Evolutionary conservation across 2,329 filamentous ascomycete genomes (phyloP).

Genomic region (Pseudogymnoascus sp.): DNA sequence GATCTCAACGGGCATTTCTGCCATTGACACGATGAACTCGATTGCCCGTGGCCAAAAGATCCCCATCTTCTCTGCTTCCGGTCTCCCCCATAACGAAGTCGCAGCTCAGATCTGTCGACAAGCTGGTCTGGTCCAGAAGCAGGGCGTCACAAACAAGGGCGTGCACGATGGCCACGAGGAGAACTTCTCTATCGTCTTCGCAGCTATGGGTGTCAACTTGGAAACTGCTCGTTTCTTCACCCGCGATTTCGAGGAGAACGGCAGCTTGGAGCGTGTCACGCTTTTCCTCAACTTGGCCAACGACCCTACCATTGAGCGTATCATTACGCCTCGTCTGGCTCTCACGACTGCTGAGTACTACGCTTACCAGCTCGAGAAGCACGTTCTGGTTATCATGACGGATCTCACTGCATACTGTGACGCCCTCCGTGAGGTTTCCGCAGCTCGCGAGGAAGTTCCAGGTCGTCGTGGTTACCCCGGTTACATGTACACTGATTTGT

Average conservation of each 20-base stretch:
- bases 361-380: slow-evolving; percentile 99
- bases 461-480: slow-evolving; percentile 98
- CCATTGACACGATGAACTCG: slow-evolving; percentile 97
- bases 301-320: slow-evolving; percentile 98
- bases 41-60: slow-evolving; percentile 99
- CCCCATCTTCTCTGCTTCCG: slow-evolving; percentile 95
- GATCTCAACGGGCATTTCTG: slow-evolving; percentile 98
- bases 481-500: slow-evolving; percentile 99
- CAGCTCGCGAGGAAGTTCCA: slow-evolving; percentile 95
- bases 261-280: slow-evolving; percentile 92
- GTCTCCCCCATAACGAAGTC: slow-evolving; percentile 99
- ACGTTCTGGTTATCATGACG: slow-evolving; percentile 96
- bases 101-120: slow-evolving; percentile 98
- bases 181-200: slow-evolving; percentile 99
- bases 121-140: slow-evolving; percentile 73
- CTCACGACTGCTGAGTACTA: slow-evolving; percentile 99
- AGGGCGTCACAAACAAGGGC: slow-evolving; percentile 80
- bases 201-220: slow-evolving; percentile 99
- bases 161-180: slow-evolving; percentile 95
- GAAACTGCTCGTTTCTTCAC: slow-evolving; percentile 98
- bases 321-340: slow-evolving; percentile 96
- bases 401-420: slow-evolving; percentile 98
- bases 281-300: slow-evolving; percentile 99
- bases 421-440: slow-evolving; percentile 95
- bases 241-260: slow-evolving; percentile 97